Percentiles rank a stretch among this genome's conserved stretches.
phyloP scores from a whole-genome alignment of 148 eudicot genomes.

The Mesembryanthemum crystallinum region DNA sequence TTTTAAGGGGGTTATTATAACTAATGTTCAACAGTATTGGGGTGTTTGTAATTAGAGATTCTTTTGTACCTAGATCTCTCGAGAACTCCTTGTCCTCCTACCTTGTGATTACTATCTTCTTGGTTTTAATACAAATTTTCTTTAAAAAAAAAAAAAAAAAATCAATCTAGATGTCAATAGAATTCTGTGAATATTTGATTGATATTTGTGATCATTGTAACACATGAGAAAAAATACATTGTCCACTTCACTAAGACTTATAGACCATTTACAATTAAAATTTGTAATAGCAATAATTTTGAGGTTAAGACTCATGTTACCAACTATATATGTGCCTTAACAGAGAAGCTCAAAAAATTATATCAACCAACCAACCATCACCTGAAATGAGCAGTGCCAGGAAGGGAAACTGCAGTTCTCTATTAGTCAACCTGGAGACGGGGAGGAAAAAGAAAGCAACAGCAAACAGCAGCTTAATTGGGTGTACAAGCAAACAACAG shows the following conservation, averaged over 20 bases:
- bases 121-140: no score
- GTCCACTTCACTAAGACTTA: not conserved
- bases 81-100: no score
- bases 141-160: no score
- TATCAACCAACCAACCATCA: constrained; percentile 25
- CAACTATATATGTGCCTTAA: not conserved
- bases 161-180: not conserved
- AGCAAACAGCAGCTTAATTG: not conserved
- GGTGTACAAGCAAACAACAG: not conserved
- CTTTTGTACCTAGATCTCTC: no score
- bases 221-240: not conserved
- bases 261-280: not conserved
- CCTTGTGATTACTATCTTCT: no score
- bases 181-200: not conserved
- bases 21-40: no score
- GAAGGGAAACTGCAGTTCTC: constrained; percentile 77
- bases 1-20: no score
- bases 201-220: not conserved
- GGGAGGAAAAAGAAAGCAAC: not conserved
- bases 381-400: constrained; percentile 91
- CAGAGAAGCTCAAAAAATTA: not conserved
- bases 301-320: not conserved
- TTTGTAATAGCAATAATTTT: not conserved
- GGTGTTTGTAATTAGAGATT: no score
- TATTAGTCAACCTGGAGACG: constrained; percentile 58